A percentile compares a stretch with the other conserved stretches of the same genome.
Conservation (phyloP, 768 basidiomycete species). For the Pleurotus salmoneostramineus region DNA sequence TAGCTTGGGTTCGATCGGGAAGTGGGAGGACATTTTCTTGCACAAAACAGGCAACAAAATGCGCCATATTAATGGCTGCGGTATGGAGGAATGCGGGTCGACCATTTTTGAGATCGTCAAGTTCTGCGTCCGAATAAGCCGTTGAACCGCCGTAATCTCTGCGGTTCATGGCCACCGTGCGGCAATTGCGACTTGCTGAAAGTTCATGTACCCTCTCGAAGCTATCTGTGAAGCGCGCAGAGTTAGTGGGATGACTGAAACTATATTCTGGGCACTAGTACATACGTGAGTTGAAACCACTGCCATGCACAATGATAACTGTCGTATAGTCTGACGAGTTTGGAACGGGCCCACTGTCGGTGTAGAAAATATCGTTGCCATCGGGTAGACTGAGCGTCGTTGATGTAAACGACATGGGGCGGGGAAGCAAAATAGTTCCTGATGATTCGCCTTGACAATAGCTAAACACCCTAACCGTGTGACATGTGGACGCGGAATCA, state of each 20-base stretch:
- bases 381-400: not conserved
- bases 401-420: not conserved
- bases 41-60: constrained; percentile 15
- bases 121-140: constrained; percentile 15
- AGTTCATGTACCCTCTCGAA: constrained; percentile 16
- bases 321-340: constrained; percentile 15
- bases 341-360: constrained; percentile 1
- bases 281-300: constrained; percentile 17
- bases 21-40: constrained; percentile 14
- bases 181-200: constrained; percentile 10
- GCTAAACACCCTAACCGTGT: no score
- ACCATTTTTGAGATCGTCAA: constrained; percentile 16
- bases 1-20: constrained; percentile 6
- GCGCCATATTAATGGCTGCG: constrained; percentile 14
- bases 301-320: constrained; percentile 17
- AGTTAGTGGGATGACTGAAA: not conserved
- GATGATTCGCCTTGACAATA: no score
- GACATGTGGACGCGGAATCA: no score
- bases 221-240: constrained; percentile 8
- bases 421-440: not conserved
- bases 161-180: constrained; percentile 9
- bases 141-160: constrained; percentile 15
- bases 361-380: not conserved
- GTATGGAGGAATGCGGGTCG: constrained; percentile 10
- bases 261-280: not conserved